Evolutionary conservation across 345 rosid species (phyloP), one percentile per base, ranked within the genome.

Genomic region (Murraya paniculata): DNA sequence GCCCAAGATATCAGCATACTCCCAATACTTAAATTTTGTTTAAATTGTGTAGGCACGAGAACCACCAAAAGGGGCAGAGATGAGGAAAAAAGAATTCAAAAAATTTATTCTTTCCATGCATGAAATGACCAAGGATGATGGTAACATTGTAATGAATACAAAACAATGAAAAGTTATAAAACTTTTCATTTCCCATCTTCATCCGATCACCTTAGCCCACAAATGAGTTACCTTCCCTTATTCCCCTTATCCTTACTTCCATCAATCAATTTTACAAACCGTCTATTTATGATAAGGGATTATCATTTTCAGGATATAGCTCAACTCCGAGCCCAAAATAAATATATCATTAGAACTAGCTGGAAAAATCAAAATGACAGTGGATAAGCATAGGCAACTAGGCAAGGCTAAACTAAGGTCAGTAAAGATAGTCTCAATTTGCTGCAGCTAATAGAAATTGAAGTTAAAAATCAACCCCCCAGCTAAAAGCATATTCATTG

Each of bases 1-100:
- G 76, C 24, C 77, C 21, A 59, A 77, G 39, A 73, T 7, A 65
- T 38, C 60, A 31, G 35, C 27, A 67, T 57, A 48, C 36, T 61
- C 28, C 65, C 19, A 41, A 60, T 48, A 28, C 66, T 64, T 45
- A 18, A 0, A 61, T 4, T 21, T 18, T 19, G 57, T 53, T 53
- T 53, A 53, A 19, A 13, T 53, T 19, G 13, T 24, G 21, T 27
- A 3, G 58, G 21, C 19, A 28, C 4, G 19, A 18, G 62, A n/a
- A 39, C 6, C 2, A 0, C 1, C 19, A 22, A 72, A 9, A n/a
- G 21, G 9, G 8, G 21, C 77, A 10, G 10, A 39, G 69, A 22
- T 41, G 33, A 36, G 22, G 13, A 36, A 16, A 59, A 53, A 27
- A 2, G 13, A 53, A 30, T 11, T 13, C n/a, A 48, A 1, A 30